These are phyloP conservation scores for Raffaelea ambrosiae DNA, from an alignment of 2,329 filamentous ascomycete genomes.

Conservation along the genomic window DNA sequence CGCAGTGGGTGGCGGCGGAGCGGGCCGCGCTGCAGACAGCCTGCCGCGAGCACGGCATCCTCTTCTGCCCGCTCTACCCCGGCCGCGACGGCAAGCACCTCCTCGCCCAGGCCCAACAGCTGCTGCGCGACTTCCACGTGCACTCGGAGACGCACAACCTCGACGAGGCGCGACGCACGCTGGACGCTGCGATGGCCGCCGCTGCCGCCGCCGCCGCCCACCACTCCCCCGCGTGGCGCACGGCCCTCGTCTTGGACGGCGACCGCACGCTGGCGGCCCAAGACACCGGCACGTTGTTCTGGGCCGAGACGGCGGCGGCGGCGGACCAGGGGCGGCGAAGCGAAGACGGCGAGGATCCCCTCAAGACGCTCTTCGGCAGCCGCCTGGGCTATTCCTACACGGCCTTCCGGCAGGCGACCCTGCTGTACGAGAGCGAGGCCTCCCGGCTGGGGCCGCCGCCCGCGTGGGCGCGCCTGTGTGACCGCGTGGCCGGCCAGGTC, in stretches of 20 bases:
- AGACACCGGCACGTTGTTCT: slow-evolving; percentile 45
- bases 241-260: slow-evolving; percentile 46
- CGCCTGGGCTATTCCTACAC: slow-evolving; percentile 40
- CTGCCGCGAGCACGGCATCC: slow-evolving; percentile 35
- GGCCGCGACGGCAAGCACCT: not conserved
- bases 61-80: slow-evolving; percentile 27
- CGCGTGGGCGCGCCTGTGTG: slow-evolving; percentile 25
- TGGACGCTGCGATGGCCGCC: slow-evolving; percentile 25
- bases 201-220: not conserved
- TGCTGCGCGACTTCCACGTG: slow-evolving; percentile 27
- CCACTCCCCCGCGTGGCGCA: slow-evolving; percentile 21
- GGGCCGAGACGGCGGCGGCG: slow-evolving; percentile 17
- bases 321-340: not conserved
- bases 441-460: slow-evolving; percentile 15
- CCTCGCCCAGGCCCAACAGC: slow-evolving; percentile 9
- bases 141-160: slow-evolving; percentile 32
- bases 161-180: slow-evolving; percentile 13
- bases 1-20: slow-evolving; percentile 40
- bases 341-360: too few species aligned
- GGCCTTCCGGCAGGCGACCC: slow-evolving; percentile 44
- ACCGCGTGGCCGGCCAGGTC: slow-evolving; percentile 30
- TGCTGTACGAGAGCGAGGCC: slow-evolving; percentile 43
- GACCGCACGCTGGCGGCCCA: slow-evolving; percentile 44
- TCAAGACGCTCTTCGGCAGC: slow-evolving; percentile 38
- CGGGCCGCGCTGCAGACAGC: slow-evolving; percentile 28